phyloP scores from a whole-genome alignment of 768 basidiomycete genomes.

The Hygrophoropsis aurantiaca region DNA sequence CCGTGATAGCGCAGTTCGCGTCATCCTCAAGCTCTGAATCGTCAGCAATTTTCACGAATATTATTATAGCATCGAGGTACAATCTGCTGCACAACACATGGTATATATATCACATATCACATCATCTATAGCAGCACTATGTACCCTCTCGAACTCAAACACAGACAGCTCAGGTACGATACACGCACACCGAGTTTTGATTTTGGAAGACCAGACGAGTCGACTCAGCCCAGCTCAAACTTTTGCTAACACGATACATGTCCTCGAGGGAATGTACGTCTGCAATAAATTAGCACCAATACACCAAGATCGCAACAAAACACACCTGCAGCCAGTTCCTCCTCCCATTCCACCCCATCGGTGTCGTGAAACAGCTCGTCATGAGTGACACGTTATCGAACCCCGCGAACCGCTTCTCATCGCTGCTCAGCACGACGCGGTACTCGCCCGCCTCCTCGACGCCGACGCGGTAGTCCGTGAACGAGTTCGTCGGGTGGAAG shows the following conservation, averaged over 20 bases:
- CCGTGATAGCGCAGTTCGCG: too few species aligned
- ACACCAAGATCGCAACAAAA: constrained; percentile 5
- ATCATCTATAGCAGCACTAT: too few species aligned
- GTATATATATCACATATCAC: too few species aligned
- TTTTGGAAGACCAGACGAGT: too few species aligned
- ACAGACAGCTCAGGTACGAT: too few species aligned
- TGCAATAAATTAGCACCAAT: constrained; percentile 7
- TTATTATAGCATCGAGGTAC: too few species aligned
- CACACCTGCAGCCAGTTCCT: constrained; percentile 86
- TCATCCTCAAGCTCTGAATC: too few species aligned
- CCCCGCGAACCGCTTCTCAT: constrained; percentile 87
- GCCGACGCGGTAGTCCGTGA: constrained; percentile 91
- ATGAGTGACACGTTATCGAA: constrained; percentile 75
- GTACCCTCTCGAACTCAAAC: too few species aligned
- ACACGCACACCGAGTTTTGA: too few species aligned
- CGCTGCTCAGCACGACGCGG: constrained; percentile 73
- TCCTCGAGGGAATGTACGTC: constrained; percentile 32
- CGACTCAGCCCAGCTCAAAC: too few species aligned
- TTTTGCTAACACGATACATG: constrained; percentile 30
- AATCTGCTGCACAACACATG: too few species aligned
- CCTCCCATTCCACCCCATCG: constrained; percentile 89
- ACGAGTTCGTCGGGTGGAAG: constrained; percentile 90
- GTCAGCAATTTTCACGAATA: too few species aligned
- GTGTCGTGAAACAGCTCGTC: constrained; percentile 73
- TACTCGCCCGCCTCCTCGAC: constrained; percentile 87